Conservation (phyloP, 176 grass and related monocot genomes). For the Carex cristatella region DNA sequence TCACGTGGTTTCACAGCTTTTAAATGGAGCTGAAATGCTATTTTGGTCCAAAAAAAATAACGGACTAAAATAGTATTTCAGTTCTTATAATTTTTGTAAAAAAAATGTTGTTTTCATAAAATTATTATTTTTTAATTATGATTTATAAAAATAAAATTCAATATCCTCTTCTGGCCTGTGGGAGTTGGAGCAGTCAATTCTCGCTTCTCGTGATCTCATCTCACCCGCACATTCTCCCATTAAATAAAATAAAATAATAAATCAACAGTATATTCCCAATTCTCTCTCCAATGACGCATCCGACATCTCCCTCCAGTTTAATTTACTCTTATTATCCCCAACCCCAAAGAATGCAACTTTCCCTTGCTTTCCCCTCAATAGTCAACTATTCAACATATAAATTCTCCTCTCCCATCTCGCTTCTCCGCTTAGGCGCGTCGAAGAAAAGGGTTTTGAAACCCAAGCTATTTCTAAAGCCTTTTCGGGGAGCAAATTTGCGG, state of each 20-base stretch:
- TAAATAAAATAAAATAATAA: background rate
- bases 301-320: background rate
- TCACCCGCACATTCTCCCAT: background rate
- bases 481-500: background rate
- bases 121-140: too few species aligned
- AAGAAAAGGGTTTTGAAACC: conserved; percentile 24
- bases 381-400: background rate
- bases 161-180: too few species aligned
- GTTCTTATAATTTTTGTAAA: too few species aligned
- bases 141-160: too few species aligned
- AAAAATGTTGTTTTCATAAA: too few species aligned
- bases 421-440: background rate
- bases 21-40: too few species aligned
- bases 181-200: background rate
- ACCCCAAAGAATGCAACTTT: conserved; percentile 19
- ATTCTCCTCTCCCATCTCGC: background rate
- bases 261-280: background rate
- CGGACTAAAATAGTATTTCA: too few species aligned
- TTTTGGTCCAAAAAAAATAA: too few species aligned
- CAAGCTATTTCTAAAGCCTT: background rate
- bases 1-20: too few species aligned
- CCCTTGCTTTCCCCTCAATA: background rate
- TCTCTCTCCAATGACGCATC: background rate
- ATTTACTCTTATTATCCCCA: background rate
- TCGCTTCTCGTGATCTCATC: background rate